These are phyloP conservation scores for Pleoardoris graminearum DNA, from an alignment of 2,329 filamentous ascomycete species.

Conservation along the genomic window DNA sequence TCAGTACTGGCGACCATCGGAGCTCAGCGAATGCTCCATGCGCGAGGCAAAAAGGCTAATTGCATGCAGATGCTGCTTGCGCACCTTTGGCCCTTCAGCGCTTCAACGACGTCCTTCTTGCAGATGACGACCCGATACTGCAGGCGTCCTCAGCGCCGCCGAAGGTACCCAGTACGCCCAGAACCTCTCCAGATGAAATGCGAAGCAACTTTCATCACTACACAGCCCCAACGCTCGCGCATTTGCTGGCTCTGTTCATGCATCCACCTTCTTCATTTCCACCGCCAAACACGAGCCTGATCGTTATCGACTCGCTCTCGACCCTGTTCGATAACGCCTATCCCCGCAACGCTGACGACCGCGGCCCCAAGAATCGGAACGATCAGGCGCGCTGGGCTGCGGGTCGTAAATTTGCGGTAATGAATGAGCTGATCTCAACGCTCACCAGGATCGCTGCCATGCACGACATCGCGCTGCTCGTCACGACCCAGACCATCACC, in stretches of 20 bases:
- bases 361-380: conserved; percentile 48
- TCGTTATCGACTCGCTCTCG: conserved; percentile 80
- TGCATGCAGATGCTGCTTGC: conserved; percentile 52
- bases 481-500: conserved; percentile 82
- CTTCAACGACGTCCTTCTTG: conserved; percentile 52
- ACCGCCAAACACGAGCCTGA: conserved; percentile 63
- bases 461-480: conserved; percentile 71
- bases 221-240: conserved; percentile 60
- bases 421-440: conserved; percentile 64
- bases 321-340: conserved; percentile 77
- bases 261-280: conserved; percentile 68
- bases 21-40: conserved; percentile 12
- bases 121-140: conserved; percentile 9
- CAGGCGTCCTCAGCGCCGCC: conserved; percentile 17
- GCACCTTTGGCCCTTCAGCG: conserved; percentile 54
- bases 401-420: conserved; percentile 60
- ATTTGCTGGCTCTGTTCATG: conserved; percentile 72
- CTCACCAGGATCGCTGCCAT: conserved; percentile 74
- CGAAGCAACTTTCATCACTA: conserved; percentile 67
- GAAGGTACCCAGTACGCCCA: conserved; percentile 10
- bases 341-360: conserved; percentile 58
- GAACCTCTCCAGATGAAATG: conserved; percentile 30
- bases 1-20: conserved; percentile 49
- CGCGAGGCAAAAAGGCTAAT: conserved; percentile 29
- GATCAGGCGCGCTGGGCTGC: conserved; percentile 55